Evolutionary conservation across 768 basidiomycete species (phyloP), one percentile per base, ranked within the genome.

Genomic region (Leccinum longicurvipes): DNA sequence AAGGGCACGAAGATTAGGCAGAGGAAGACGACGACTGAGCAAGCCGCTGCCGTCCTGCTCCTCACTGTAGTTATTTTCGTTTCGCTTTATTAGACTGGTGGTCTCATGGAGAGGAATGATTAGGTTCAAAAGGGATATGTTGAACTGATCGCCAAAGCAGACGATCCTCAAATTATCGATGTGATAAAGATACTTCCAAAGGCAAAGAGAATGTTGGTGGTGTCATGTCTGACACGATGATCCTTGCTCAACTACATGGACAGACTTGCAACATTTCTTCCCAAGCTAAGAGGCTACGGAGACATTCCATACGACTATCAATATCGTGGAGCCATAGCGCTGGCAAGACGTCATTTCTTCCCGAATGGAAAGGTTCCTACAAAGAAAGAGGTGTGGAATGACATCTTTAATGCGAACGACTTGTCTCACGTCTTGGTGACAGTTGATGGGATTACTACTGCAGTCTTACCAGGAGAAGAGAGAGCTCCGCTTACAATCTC

Each of bases 291-390:
- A 46, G 69, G 66, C 28, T 70, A 66, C 14, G 68, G 67, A 8
- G 56, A 70, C 32, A 58, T 70, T 3, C 62, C 66, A 7, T 68
- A 68, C 12, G 60, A 62, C 14, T 52, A 59, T 45, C 60, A 70
- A 45, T 69, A 69, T 31, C 66, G 62, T 32, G 68, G 64, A 8
- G 63, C 66, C 4, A 59, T 70, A 9, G 68, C 68, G 3, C 47
- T 69, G 14, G 66, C 68, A 39, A 64, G 64, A 45, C 68, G 67
- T 1, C 64, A 69, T 32, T 69, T 70, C 44, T 60, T 66, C 41
- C 64, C 68, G 4, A 60, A 54, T 14, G 66, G 66, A 50, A 55
- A 51, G 4, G 39, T 53, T 3, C 62, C 55, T 21, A 69, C 68
- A 21, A 69, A 68, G 62, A 60, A 60, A 52, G 60, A 68, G 56